A percentile compares a stretch with the other conserved stretches of the same genome.
phyloP scores from a whole-genome alignment of 2,329 filamentous ascomycete genomes.

The Fonsecaea pedrosoi region DNA sequence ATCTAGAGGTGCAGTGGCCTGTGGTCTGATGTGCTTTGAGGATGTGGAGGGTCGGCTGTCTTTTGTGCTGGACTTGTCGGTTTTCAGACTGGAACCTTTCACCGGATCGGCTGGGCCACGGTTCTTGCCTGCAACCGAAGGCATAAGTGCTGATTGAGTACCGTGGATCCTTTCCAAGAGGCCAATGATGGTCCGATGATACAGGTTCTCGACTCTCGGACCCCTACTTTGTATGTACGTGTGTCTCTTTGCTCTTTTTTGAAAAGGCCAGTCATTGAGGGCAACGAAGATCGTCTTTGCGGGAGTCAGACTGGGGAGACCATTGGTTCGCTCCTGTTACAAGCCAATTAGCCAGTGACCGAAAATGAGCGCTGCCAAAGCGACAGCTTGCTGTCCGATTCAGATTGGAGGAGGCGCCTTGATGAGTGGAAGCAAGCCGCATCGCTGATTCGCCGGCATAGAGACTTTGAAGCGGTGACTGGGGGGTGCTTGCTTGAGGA shows the following conservation, averaged over 20 bases:
- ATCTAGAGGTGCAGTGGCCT: conserved; percentile 8
- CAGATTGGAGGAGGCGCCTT: neutral
- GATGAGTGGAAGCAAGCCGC: neutral
- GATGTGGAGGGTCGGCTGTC: neutral
- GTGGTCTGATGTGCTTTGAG: neutral
- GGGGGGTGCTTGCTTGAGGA: neutral
- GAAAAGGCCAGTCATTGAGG: neutral
- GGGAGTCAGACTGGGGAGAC: neutral
- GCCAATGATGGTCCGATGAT: neutral
- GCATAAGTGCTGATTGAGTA: conserved; percentile 1
- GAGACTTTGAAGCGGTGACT: conserved; percentile 1
- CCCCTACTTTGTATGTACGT: neutral
- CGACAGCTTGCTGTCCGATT: neutral
- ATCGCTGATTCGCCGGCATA: neutral
- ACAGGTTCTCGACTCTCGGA: neutral
- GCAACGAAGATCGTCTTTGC: neutral
- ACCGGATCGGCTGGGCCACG: conserved; percentile 15
- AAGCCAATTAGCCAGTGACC: neutral
- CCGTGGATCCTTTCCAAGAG: conserved; percentile 1
- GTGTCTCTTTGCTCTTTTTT: neutral
- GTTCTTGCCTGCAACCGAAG: conserved; percentile 19
- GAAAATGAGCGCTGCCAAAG: neutral
- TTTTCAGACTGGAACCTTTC: neutral
- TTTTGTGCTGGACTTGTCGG: conserved; percentile 7
- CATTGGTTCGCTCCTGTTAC: neutral